Conservation (phyloP, 768 basidiomycete genomes). For the Lentinula sp. region DNA sequence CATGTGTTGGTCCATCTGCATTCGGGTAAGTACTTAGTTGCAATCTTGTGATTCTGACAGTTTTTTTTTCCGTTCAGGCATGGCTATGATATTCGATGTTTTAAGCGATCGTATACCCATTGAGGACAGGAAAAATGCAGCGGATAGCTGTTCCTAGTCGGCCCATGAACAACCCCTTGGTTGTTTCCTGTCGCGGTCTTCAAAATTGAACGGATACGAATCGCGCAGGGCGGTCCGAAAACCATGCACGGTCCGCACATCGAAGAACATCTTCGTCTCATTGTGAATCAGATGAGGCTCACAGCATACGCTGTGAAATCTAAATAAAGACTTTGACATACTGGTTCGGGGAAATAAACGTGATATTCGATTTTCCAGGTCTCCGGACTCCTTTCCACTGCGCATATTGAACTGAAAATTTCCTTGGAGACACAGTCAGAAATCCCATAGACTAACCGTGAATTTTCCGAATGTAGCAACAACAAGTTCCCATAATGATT, state of each 20-base stretch:
- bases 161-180: background rate
- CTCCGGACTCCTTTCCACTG: background rate
- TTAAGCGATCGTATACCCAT: background rate
- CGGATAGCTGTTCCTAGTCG: background rate
- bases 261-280: background rate
- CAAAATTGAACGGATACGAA: background rate
- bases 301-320: background rate
- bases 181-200: background rate
- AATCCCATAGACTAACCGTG: background rate
- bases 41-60: background rate
- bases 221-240: background rate
- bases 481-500: too few species aligned
- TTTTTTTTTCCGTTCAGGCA: background rate
- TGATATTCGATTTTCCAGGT: background rate
- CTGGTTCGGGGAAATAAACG: background rate
- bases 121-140: background rate
- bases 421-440: background rate
- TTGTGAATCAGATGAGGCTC: background rate
- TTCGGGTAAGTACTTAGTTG: background rate
- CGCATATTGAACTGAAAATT: background rate
- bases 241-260: background rate
- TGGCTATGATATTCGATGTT: conserved; percentile 8
- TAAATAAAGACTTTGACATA: background rate
- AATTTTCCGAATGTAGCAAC: background rate
- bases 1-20: conserved; percentile 5